A percentile compares a stretch with the other conserved stretches of the same genome.
Evolutionary conservation across 768 basidiomycete species (phyloP).

Genomic region (Tylopilus plumbeoviolaceoides): DNA sequence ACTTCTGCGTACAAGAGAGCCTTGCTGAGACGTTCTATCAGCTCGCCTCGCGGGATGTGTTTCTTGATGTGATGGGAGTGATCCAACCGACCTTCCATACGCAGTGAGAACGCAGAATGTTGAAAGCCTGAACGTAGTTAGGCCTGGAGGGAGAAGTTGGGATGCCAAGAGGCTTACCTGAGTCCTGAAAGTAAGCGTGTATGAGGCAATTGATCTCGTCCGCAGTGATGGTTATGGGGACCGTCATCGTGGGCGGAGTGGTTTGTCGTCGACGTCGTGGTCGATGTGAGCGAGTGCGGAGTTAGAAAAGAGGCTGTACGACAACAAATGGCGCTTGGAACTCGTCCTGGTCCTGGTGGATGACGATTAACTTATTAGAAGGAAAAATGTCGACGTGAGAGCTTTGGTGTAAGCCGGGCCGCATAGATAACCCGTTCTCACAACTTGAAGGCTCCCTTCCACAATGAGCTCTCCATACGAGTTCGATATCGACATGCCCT

Average conservation of each 20-base stretch:
- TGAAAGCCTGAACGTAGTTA: slow-evolving; percentile 53
- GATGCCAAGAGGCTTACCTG: slow-evolving; percentile 43
- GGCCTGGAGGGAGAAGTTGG: slow-evolving; percentile 1
- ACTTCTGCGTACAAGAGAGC: slow-evolving; percentile 78
- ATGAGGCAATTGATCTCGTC: slow-evolving; percentile 86
- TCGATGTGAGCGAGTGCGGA: slow-evolving; percentile 16
- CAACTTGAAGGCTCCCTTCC: no score
- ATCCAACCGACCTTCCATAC: slow-evolving; percentile 69
- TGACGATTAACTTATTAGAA: no score
- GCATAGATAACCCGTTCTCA: slow-evolving; percentile 1
- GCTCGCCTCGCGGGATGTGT: slow-evolving; percentile 77
- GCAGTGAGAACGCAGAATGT: slow-evolving; percentile 79
- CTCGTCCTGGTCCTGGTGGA: no score
- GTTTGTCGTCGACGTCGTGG: background rate
- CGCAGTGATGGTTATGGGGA: slow-evolving; percentile 62
- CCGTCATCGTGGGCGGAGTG: slow-evolving; percentile 26
- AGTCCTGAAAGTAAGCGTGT: slow-evolving; percentile 80
- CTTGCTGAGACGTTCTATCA: slow-evolving; percentile 76
- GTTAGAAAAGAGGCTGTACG: slow-evolving; percentile 19
- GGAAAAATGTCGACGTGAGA: background rate
- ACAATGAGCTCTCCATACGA: slow-evolving; percentile 20
- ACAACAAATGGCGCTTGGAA: no score
- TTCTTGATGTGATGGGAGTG: slow-evolving; percentile 63
- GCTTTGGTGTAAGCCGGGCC: background rate
- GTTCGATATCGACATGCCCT: slow-evolving; percentile 15